A percentile compares a stretch with the other conserved stretches of the same genome.
These are phyloP conservation scores for Ascoidea tarda DNA, from an alignment of 805 yeast species.

Conservation along the genomic window DNA sequence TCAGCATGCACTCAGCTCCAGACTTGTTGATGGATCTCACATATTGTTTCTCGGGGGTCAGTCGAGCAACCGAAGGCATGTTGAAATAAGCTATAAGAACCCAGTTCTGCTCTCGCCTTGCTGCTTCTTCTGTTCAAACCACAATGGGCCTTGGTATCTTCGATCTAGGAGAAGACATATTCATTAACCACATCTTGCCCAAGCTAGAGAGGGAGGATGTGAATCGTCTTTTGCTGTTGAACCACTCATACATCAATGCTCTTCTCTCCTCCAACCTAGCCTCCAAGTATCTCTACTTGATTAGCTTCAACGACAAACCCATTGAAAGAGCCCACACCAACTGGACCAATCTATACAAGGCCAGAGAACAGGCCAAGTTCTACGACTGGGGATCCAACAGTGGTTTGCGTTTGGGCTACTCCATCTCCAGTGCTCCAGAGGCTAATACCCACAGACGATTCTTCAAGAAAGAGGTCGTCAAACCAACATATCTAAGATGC, in stretches of 20 bases:
- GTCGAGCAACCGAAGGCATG: too few species aligned
- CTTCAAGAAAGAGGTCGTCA: neutral
- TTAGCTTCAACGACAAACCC: neutral
- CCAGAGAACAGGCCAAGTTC: neutral
- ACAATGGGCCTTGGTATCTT: neutral
- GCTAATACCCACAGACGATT: neutral
- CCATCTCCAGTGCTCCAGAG: neutral
- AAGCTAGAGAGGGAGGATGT: neutral
- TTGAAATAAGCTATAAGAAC: too few species aligned
- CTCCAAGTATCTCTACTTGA: neutral
- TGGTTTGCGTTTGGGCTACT: neutral
- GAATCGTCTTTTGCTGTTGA: too few species aligned
- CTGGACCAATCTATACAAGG: neutral
- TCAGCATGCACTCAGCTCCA: too few species aligned
- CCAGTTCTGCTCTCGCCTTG: too few species aligned
- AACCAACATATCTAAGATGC: neutral
- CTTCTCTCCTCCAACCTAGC: neutral
- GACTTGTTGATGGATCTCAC: too few species aligned
- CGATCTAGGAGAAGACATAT: neutral
- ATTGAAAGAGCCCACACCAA: neutral
- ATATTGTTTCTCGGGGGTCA: too few species aligned
- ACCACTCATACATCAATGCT: too few species aligned
- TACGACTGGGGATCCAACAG: neutral
- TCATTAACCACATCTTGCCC: neutral
- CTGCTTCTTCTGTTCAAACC: too few species aligned